Percentiles rank a stretch among this genome's conserved stretches.
Conservation (phyloP, 371 early-diverging fungal species). For the Rhizomucor miehei region DNA sequence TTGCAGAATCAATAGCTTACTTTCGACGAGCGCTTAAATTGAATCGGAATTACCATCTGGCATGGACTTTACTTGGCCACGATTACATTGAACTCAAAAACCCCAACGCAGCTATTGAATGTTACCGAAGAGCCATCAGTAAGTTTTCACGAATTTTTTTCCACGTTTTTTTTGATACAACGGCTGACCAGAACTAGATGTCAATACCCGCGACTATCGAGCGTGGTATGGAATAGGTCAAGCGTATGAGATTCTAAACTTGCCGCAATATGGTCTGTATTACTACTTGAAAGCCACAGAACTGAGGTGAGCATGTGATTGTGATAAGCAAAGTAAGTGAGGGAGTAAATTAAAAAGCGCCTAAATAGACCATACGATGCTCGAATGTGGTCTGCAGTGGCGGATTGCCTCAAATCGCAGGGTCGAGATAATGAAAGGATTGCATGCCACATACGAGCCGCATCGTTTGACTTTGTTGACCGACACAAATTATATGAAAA, state of each 20-base stretch:
- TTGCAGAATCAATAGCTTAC: slow-evolving; percentile 83
- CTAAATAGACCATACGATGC: slow-evolving; percentile 66
- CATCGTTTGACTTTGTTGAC: slow-evolving; percentile 52
- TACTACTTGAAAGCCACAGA: slow-evolving; percentile 83
- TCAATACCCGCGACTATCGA: slow-evolving; percentile 82
- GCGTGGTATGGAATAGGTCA: slow-evolving; percentile 95
- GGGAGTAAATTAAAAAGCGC: background rate
- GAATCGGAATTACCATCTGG: slow-evolving; percentile 71
- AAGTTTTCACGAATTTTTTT: slow-evolving; percentile 7
- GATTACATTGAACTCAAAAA: slow-evolving; percentile 93
- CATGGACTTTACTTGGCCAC: slow-evolving; percentile 95
- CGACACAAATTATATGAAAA: slow-evolving; percentile 39
- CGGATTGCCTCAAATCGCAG: slow-evolving; percentile 61
- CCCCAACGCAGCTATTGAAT: slow-evolving; percentile 83
- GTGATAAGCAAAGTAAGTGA: slow-evolving; percentile 3
- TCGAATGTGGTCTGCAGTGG: slow-evolving; percentile 79
- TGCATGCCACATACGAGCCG: slow-evolving; percentile 67
- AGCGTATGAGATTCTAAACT: slow-evolving; percentile 81
- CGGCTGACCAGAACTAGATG: slow-evolving; percentile 44
- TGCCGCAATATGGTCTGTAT: slow-evolving; percentile 79
- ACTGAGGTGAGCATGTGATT: slow-evolving; percentile 46
- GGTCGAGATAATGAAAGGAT: slow-evolving; percentile 55
- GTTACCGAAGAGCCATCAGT: slow-evolving; percentile 84
- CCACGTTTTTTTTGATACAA: no score
- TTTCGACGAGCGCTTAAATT: slow-evolving; percentile 85